phyloP scores from a whole-genome alignment of 495 filamentous ascomycete genomes.

The Pyrenula massariospora region DNA sequence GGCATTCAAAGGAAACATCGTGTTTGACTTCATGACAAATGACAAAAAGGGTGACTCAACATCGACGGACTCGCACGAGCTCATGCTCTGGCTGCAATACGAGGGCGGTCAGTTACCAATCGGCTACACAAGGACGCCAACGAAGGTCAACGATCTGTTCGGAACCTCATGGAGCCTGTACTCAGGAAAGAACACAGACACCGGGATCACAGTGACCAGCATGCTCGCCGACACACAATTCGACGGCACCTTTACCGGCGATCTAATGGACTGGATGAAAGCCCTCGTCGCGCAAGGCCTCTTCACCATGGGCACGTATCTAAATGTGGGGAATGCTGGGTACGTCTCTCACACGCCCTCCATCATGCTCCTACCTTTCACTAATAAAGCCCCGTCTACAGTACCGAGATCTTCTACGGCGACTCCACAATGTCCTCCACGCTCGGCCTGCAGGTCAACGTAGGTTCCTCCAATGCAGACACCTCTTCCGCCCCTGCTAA shows the following conservation, averaged over 20 bases:
- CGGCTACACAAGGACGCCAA: constrained; percentile 17
- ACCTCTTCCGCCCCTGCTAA: background rate
- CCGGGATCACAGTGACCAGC: constrained; percentile 23
- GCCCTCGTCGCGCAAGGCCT: constrained; percentile 15
- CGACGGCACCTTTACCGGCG: constrained; percentile 20
- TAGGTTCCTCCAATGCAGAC: too few species aligned
- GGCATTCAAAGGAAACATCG: constrained; percentile 25
- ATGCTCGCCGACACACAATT: constrained; percentile 21
- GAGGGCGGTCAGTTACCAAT: constrained; percentile 26
- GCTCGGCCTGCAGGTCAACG: constrained; percentile 17
- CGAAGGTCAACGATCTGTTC: constrained; percentile 20
- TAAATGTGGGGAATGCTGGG: constrained; percentile 27
- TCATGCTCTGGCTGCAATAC: constrained; percentile 29
- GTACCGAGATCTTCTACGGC: constrained; percentile 24
- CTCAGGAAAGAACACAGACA: constrained; percentile 18
- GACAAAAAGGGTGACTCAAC: constrained; percentile 19
- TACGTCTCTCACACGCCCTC: constrained; percentile 4
- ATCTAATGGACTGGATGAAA: constrained; percentile 26
- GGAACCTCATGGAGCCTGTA: constrained; percentile 25
- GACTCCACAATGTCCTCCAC: constrained; percentile 17
- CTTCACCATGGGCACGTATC: constrained; percentile 15
- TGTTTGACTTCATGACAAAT: constrained; percentile 27
- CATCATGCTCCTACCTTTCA: background rate
- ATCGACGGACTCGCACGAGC: constrained; percentile 18
- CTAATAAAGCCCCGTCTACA: background rate